Conservation (phyloP, 805 yeast genomes). For the Nakazawaea ambrosiae region DNA sequence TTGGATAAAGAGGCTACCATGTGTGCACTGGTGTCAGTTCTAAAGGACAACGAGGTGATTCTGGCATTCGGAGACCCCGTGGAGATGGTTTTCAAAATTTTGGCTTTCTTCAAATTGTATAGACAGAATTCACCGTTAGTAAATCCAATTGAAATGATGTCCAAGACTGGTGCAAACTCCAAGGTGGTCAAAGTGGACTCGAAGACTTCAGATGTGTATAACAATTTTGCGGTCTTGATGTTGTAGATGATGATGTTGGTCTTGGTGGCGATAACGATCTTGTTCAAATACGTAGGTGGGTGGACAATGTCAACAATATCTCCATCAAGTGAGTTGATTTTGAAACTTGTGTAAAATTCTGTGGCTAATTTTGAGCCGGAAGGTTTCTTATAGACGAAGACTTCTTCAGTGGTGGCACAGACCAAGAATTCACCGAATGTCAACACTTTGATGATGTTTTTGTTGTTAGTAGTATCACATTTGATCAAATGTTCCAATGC, state of each 20-base stretch:
- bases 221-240: constrained; percentile 65
- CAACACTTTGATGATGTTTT: constrained; percentile 39
- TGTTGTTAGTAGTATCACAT: constrained; percentile 24
- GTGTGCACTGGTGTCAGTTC: constrained; percentile 87
- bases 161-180: constrained; percentile 82
- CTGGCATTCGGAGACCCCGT: constrained; percentile 30
- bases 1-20: constrained; percentile 68
- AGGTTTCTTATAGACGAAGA: constrained; percentile 26
- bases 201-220: constrained; percentile 45
- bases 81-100: constrained; percentile 42
- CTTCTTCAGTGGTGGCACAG: constrained; percentile 35
- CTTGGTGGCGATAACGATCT: constrained; percentile 76
- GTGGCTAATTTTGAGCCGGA: constrained; percentile 37
- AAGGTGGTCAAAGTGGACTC: constrained; percentile 57
- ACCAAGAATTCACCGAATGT: constrained; percentile 77
- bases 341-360: constrained; percentile 62
- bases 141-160: constrained; percentile 73
- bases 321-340: constrained; percentile 58
- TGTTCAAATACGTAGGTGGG: constrained; percentile 89
- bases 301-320: constrained; percentile 64
- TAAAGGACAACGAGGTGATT: constrained; percentile 65
- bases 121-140: constrained; percentile 58
- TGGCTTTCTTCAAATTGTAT: constrained; percentile 63
- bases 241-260: constrained; percentile 58
- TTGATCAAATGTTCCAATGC: constrained; percentile 37